A percentile compares a stretch with the other conserved stretches of the same genome.
Conservation (phyloP, 441 rosid species). For the Kokia cookei region DNA sequence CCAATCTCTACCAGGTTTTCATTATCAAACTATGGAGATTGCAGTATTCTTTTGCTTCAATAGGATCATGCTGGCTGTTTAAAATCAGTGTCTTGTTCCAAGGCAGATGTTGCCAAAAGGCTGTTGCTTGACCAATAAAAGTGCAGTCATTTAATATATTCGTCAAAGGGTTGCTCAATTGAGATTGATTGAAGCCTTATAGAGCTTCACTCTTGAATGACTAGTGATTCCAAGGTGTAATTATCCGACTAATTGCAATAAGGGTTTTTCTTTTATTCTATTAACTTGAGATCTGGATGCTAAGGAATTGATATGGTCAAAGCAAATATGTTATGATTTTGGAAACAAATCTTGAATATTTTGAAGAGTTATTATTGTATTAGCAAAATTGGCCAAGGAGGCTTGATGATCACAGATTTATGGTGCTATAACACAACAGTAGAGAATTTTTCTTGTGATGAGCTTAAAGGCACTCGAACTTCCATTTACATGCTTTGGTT, state of each 20-base stretch:
- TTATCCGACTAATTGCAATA: background rate
- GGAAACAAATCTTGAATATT: background rate
- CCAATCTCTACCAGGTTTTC: background rate
- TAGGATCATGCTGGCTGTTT: conserved; percentile 6
- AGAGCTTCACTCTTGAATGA: background rate
- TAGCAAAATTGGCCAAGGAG: conserved; percentile 3
- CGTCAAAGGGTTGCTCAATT: background rate
- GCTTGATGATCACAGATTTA: background rate
- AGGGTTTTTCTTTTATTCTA: background rate
- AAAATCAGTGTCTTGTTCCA: conserved; percentile 2
- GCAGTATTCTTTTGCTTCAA: background rate
- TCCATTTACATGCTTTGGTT: background rate
- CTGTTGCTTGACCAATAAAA: background rate
- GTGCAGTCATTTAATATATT: background rate
- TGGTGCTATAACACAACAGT: background rate
- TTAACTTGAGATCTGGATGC: background rate
- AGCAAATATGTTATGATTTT: background rate
- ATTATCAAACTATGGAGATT: background rate
- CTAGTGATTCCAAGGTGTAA: background rate
- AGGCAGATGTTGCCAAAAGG: background rate
- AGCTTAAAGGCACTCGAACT: background rate
- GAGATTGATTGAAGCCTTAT: conserved; percentile 2
- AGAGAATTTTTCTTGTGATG: background rate
- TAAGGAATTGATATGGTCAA: background rate
- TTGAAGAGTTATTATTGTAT: background rate